phyloP scores from a whole-genome alignment of 108 stramenopile genomes.

The Cylindrotheca closterium region DNA sequence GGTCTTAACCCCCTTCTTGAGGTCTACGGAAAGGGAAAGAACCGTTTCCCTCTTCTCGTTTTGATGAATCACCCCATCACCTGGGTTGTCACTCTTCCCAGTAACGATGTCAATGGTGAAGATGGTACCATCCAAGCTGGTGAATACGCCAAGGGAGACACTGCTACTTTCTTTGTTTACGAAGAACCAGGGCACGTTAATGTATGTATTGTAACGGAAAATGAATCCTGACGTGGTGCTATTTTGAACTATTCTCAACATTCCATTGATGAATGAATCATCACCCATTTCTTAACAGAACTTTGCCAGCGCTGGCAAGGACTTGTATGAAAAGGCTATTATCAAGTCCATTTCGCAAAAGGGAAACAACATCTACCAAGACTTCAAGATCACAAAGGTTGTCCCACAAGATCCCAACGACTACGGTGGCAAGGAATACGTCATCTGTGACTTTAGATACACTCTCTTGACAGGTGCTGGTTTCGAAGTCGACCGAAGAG shows the following conservation, averaged over 20 bases:
- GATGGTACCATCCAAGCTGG: constrained; percentile 94
- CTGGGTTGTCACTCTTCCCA: constrained; percentile 89
- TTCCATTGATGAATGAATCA: too few relatives aligned
- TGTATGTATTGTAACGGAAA: constrained; percentile 42
- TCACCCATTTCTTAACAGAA: too few relatives aligned
- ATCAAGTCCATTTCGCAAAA: constrained; percentile 82
- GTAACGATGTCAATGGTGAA: constrained; percentile 92
- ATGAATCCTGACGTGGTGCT: too few relatives aligned
- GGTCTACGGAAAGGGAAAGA: constrained; percentile 81
- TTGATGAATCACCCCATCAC: constrained; percentile 83
- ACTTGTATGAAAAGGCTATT: constrained; percentile 66
- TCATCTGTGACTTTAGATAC: constrained; percentile 93
- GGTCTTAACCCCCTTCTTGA: constrained; percentile 87
- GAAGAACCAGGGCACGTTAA: constrained; percentile 59
- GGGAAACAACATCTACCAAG: constrained; percentile 89
- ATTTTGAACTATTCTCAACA: too few relatives aligned
- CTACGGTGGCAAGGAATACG: constrained; percentile 58
- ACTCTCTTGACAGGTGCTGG: constrained; percentile 93
- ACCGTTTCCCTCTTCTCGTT: constrained; percentile 87
- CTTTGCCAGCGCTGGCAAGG: constrained; percentile 57
- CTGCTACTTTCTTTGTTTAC: constrained; percentile 87
- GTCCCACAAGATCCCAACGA: constrained; percentile 49
- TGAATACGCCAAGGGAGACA: constrained; percentile 96
- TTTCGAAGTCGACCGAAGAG: constrained; percentile 91
- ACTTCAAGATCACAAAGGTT: constrained; percentile 90